These are phyloP conservation scores for Thermochaetoides dissita DNA, from an alignment of 2,329 filamentous ascomycete genomes.

Conservation along the genomic window DNA sequence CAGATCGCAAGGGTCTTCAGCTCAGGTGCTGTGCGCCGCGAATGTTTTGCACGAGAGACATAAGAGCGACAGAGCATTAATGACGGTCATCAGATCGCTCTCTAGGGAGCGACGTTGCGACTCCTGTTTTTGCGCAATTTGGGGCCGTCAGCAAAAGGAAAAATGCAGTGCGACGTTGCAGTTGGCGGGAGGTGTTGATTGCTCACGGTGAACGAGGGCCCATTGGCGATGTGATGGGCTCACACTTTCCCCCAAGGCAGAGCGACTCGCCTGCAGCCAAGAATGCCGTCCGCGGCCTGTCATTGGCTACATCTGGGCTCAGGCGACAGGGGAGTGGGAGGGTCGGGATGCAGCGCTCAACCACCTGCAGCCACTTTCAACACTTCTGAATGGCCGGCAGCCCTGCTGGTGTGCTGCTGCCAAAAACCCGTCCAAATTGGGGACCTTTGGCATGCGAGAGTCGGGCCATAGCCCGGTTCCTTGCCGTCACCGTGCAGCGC, in stretches of 20 bases:
- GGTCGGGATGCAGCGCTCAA: constrained; percentile 12
- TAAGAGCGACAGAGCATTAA: too few species aligned
- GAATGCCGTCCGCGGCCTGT: constrained; percentile 8
- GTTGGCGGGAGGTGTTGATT: constrained; percentile 10
- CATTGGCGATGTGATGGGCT: constrained; percentile 10
- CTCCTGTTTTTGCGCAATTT: too few species aligned
- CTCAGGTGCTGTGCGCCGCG: too few species aligned
- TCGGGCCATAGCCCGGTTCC: not conserved
- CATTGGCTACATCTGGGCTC: constrained; percentile 10
- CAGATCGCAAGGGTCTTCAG: too few species aligned
- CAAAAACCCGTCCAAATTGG: constrained; percentile 13
- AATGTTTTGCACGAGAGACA: too few species aligned
- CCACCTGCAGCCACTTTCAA: constrained; percentile 7
- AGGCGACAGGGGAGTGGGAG: constrained; percentile 13
- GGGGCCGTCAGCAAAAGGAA: not conserved
- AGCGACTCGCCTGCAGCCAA: constrained; percentile 12
- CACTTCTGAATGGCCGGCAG: constrained; percentile 10
- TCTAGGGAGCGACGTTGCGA: too few species aligned
- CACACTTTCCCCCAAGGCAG: constrained; percentile 8
- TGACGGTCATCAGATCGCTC: too few species aligned
- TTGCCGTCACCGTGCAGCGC: constrained; percentile 5
- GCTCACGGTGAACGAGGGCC: constrained; percentile 1
- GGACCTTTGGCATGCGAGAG: constrained; percentile 5
- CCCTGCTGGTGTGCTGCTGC: constrained; percentile 5
- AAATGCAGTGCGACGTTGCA: constrained; percentile 3